These are phyloP conservation scores for Colletotrichum navitas DNA, from an alignment of 2,329 filamentous ascomycete species.

Conservation along the genomic window DNA sequence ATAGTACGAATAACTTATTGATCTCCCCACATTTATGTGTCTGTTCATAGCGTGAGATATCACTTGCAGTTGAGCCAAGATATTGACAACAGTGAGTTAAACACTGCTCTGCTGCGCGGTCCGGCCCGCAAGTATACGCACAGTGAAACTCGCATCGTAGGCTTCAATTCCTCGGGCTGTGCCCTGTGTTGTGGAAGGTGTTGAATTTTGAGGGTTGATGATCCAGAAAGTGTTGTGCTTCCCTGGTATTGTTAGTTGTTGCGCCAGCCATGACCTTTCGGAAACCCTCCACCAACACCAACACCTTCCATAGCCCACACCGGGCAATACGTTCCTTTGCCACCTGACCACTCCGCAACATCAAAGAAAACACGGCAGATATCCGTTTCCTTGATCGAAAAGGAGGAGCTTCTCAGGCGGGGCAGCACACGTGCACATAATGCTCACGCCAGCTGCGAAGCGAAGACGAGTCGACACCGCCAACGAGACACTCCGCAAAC, in stretches of 20 bases:
- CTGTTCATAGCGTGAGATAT: slow-evolving; percentile 5
- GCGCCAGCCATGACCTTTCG: neutral
- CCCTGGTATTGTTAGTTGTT: neutral
- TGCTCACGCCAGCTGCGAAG: slow-evolving; percentile 40
- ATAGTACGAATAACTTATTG: slow-evolving; percentile 30
- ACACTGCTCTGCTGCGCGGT: neutral
- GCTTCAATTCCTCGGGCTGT: neutral
- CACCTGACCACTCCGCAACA: neutral
- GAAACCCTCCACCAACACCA: slow-evolving; percentile 5
- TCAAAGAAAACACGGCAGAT: neutral
- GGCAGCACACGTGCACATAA: slow-evolving; percentile 11
- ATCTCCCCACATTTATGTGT: neutral
- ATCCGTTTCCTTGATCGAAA: neutral
- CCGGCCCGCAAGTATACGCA: neutral
- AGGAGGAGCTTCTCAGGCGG: neutral
- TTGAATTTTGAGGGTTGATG: neutral
- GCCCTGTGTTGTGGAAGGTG: neutral
- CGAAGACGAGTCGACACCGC: slow-evolving; percentile 40
- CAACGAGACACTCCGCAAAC: slow-evolving; percentile 41
- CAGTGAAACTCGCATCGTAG: neutral
- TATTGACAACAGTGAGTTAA: slow-evolving; percentile 13
- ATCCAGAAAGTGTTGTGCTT: neutral
- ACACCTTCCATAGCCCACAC: neutral
- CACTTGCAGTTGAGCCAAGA: slow-evolving; percentile 21
- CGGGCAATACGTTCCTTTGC: neutral